These are phyloP conservation scores for Coniochaeta hoffmannii DNA, from an alignment of 2,329 filamentous ascomycete genomes.

Conservation along the genomic window DNA sequence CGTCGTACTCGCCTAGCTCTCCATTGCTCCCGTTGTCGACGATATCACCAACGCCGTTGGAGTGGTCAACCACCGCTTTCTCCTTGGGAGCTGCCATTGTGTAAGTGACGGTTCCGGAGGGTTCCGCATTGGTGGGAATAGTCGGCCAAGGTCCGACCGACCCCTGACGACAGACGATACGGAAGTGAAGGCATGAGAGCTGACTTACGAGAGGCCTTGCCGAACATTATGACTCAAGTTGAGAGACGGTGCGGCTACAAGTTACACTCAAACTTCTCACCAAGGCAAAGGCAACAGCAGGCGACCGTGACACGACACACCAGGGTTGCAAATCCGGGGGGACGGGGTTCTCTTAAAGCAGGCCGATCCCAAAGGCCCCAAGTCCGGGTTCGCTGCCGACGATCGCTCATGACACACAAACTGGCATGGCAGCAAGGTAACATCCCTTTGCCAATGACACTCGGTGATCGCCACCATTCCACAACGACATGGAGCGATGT, in stretches of 20 bases:
- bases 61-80: neutral
- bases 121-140: neutral
- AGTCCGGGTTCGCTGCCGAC: neutral
- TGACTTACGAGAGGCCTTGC: neutral
- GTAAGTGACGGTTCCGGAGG: neutral
- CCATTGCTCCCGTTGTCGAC: neutral
- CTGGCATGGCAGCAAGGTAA: neutral
- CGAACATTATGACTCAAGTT: neutral
- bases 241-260: no score
- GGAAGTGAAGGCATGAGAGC: neutral
- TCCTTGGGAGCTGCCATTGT: neutral
- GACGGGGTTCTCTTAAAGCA: neutral
- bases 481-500: neutral
- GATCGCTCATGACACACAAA: neutral
- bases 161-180: neutral
- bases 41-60: neutral
- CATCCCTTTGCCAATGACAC: neutral
- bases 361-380: neutral
- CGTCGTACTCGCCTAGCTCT: slow-evolving; percentile 16
- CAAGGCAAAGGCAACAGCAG: neutral
- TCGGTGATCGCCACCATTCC: neutral
- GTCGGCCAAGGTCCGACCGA: neutral
- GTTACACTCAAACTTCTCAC: neutral
- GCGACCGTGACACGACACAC: neutral
- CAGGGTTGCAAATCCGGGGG: neutral